Conservation (phyloP, 352 stramenopile genomes). For the Pythium scleroteichum region DNA sequence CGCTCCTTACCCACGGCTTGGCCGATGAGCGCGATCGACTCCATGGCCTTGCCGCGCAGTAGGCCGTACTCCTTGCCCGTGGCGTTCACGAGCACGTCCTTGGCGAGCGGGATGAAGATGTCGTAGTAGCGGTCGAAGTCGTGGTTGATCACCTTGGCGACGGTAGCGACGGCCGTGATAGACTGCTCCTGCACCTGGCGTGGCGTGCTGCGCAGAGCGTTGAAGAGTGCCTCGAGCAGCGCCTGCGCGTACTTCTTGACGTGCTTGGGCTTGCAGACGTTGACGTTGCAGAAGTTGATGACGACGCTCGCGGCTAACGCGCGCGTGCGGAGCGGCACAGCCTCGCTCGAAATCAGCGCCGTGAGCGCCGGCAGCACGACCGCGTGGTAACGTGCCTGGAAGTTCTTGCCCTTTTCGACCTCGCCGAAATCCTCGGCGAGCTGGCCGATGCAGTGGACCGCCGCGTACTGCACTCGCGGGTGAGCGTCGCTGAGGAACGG, state of each 20-base stretch:
- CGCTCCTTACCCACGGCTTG: conserved; percentile 86
- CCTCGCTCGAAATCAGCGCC: conserved; percentile 59
- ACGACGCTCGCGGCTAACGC: conserved; percentile 76
- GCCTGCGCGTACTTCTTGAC: conserved; percentile 62
- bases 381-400: conserved; percentile 78
- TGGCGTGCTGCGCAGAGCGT: conserved; percentile 70
- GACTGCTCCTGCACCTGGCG: conserved; percentile 87
- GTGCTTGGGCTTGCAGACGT: conserved; percentile 83
- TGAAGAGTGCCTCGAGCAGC: conserved; percentile 80
- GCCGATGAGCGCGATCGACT: conserved; percentile 86
- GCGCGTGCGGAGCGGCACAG: conserved; percentile 64
- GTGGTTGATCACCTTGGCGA: conserved; percentile 81
- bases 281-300: conserved; percentile 87
- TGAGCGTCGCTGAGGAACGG: conserved; percentile 71
- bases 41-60: conserved; percentile 86
- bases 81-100: conserved; percentile 80
- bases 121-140: conserved; percentile 83
- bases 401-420: conserved; percentile 87
- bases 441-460: conserved; percentile 82
- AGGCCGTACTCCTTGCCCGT: conserved; percentile 77
- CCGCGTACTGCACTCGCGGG: conserved; percentile 80
- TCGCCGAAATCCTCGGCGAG: conserved; percentile 82
- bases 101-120: conserved; percentile 87
- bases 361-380: conserved; percentile 69
- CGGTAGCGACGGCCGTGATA: conserved; percentile 83